Base-by-base conservation (phyloP, 2,329 filamentous ascomycete genomes). In the Madurella mycetomatis region DNA sequence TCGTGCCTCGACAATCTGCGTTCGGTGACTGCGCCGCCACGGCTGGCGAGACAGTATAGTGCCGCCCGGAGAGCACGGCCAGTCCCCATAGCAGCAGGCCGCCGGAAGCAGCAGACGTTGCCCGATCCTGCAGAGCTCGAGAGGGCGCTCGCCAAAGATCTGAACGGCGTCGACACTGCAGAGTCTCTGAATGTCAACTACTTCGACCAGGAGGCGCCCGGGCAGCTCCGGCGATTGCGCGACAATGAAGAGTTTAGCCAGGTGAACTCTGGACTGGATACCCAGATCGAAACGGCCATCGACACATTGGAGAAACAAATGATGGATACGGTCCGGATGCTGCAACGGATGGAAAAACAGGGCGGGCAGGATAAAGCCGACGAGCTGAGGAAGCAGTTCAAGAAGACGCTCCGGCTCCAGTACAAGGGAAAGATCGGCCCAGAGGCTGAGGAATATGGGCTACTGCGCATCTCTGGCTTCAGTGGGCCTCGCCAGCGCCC, bases 191-290 rank as follows among this genome's bases (percentile, higher is more conserved):
- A 56, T 8, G 55, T 66, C 41, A 61, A 56, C 13, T 66, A 60
- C 56, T 66, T 59, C 41, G 48, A 63, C 41, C 53, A 62, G 0
- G 85, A 87, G 1, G 84, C 85, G 13, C 84, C 85, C 1, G 90
- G 75, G 18, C 88, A 69, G 19, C 34, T 54, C 17, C 55, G 51
- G 25, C 51, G 46, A 1, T 34, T 65, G 12, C 48, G 53, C 19
- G 56, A 59, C 41, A 53, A 58, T 7, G 62, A 62, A 2, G 62
- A 63, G 41, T 65, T 65, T 48, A 53, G 43, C 40, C 48, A 44
- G 8, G 32, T 53, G 9, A 54, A 41, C 53, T 51, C 55, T 43
- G 64, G 60, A 2, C 47, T 65, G 37, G 64, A 65, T 48, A 34
- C 43, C 16, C 59, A 65, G 18, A 53, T 64, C 15, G 56, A 57